These are phyloP conservation scores for Phytopythium ostracodes DNA, from an alignment of 352 stramenopile genomes.

Conservation along the genomic window DNA sequence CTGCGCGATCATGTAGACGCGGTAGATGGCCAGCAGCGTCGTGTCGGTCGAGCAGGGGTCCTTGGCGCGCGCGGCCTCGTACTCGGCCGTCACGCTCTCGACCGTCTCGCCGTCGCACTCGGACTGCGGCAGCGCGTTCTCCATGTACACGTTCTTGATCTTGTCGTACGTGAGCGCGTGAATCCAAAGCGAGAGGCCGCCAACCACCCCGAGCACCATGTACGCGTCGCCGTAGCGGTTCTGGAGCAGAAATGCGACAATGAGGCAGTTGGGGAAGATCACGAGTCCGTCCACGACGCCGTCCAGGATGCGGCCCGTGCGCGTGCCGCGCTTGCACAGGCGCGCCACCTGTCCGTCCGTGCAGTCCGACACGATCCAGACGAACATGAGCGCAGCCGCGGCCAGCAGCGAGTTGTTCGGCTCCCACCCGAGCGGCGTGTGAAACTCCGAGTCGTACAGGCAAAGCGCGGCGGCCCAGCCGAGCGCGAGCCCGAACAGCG, in stretches of 20 bases:
- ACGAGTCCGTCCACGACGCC: slow-evolving; percentile 73
- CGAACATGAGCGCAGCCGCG: slow-evolving; percentile 64
- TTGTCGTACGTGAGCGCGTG: slow-evolving; percentile 85
- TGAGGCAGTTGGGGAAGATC: slow-evolving; percentile 67
- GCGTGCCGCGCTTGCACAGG: slow-evolving; percentile 76
- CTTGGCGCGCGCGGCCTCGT: slow-evolving; percentile 55
- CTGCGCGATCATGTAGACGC: slow-evolving; percentile 68
- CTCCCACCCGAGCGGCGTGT: slow-evolving; percentile 59
- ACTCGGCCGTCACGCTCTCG: slow-evolving; percentile 75
- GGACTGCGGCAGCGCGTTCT: slow-evolving; percentile 73
- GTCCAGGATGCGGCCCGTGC: slow-evolving; percentile 77
- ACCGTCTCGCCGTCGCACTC: slow-evolving; percentile 79
- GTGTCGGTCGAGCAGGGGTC: slow-evolving; percentile 59
- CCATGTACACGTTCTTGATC: slow-evolving; percentile 87
- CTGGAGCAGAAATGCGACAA: slow-evolving; percentile 48
- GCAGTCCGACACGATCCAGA: slow-evolving; percentile 85
- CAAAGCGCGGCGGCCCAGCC: slow-evolving; percentile 65
- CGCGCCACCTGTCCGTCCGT: slow-evolving; percentile 79
- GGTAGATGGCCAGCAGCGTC: slow-evolving; percentile 72
- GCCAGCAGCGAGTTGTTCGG: slow-evolving; percentile 48
- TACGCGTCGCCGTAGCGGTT: slow-evolving; percentile 56
- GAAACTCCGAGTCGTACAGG: slow-evolving; percentile 82
- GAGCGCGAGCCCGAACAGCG: slow-evolving; percentile 66
- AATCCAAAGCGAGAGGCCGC: slow-evolving; percentile 69
- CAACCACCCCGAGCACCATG: slow-evolving; percentile 44